Evolutionary conservation across 345 rosid species (phyloP).

Genomic region (Arabis alpina): DNA sequence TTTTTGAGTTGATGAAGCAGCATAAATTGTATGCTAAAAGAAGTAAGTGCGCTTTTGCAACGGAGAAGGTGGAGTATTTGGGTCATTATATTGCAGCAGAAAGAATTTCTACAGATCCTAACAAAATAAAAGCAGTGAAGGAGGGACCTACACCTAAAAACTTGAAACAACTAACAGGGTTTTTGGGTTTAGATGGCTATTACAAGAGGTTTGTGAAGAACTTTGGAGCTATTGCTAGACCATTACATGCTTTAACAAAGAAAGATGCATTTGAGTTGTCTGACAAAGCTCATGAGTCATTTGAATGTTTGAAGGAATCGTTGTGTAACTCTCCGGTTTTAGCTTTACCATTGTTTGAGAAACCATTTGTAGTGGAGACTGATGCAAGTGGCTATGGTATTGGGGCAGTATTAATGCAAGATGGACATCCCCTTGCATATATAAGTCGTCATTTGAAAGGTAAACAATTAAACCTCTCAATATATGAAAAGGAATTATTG

Average conservation of each 20-base stretch:
- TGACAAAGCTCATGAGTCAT: neutral
- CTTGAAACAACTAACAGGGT: no score
- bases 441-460: no score
- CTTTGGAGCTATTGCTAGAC: neutral
- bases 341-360: no score
- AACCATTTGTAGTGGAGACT: no score
- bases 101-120: no score
- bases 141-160: no score
- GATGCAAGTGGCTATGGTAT: no score
- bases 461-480: no score
- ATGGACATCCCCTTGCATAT: no score
- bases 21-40: neutral
- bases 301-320: rapidly evolving
- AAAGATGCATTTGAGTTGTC: neutral
- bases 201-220: neutral
- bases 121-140: no score
- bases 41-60: neutral
- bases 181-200: neutral
- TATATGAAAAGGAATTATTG: no score
- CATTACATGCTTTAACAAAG: neutral
- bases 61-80: neutral
- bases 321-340: neutral
- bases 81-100: neutral
- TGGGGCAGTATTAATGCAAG: no score
- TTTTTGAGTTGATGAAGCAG: neutral